Evolutionary conservation across 495 filamentous ascomycete genomes (phyloP).

Genomic region (Xylaria longipes): DNA sequence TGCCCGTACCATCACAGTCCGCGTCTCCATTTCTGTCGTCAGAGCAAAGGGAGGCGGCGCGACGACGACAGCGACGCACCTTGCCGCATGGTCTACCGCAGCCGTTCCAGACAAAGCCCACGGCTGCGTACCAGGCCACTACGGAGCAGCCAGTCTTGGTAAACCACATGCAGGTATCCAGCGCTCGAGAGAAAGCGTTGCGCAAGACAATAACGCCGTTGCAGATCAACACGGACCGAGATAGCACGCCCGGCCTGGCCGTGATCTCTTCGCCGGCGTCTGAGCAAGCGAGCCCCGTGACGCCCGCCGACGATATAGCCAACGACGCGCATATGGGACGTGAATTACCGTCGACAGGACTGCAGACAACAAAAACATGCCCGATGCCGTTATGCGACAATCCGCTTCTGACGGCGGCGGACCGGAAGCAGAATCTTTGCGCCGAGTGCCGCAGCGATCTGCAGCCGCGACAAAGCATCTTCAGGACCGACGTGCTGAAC

Average conservation of each 20-base stretch:
- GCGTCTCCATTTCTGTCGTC: neutral
- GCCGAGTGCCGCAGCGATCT: slow-evolving; percentile 27
- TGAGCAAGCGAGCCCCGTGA: slow-evolving; percentile 5
- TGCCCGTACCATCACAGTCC: neutral
- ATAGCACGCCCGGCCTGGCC: slow-evolving; percentile 1
- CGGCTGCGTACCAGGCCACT: neutral
- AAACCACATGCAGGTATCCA: neutral
- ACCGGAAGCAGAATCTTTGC: slow-evolving; percentile 35
- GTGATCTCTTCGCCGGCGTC: slow-evolving; percentile 23
- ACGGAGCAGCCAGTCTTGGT: neutral
- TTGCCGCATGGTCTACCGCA: neutral
- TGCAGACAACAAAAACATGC: slow-evolving; percentile 43
- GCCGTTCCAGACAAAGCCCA: neutral
- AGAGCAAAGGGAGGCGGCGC: neutral
- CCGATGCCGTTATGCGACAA: slow-evolving; percentile 33
- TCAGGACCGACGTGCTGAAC: slow-evolving; percentile 15
- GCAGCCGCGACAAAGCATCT: slow-evolving; percentile 34
- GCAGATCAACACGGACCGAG: slow-evolving; percentile 4
- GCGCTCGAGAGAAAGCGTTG: neutral
- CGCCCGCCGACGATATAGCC: neutral
- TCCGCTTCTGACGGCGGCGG: neutral
- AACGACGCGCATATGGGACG: slow-evolving; percentile 33
- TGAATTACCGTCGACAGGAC: slow-evolving; percentile 44
- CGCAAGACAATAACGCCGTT: neutral
- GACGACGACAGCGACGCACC: slow-evolving; percentile 1